phyloP scores from a whole-genome alignment of 306 rosid species.

The Oemleria cerasiformis region DNA sequence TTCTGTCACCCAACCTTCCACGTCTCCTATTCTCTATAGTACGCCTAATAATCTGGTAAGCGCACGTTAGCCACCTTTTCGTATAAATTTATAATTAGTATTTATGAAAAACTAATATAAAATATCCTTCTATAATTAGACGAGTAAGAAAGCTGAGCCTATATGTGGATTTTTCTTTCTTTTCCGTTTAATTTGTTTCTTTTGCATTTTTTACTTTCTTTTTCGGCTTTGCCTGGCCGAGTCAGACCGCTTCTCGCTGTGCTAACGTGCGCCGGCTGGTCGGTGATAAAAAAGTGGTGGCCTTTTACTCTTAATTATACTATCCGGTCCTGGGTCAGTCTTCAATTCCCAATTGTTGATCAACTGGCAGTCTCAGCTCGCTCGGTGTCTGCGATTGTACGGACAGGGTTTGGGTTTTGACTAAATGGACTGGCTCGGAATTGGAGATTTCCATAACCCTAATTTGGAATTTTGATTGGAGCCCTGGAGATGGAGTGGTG shows the following conservation, averaged over 20 bases:
- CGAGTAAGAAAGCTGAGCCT: neutral
- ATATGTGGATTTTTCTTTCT: neutral
- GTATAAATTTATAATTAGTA: neutral
- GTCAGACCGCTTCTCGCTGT: neutral
- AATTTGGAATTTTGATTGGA: neutral
- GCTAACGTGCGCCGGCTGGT: conserved; percentile 46
- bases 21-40: neutral
- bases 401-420: conserved; percentile 14
- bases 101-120: neutral
- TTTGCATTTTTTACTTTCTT: neutral
- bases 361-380: conserved; percentile 4
- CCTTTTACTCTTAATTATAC: neutral
- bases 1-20: neutral
- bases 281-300: conserved; percentile 13
- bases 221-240: neutral
- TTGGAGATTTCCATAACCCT: conserved; percentile 13
- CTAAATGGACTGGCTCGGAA: conserved; percentile 28
- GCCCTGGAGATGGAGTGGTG: conserved; percentile 7
- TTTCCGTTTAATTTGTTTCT: neutral
- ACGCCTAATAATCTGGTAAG: neutral
- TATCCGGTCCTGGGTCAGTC: neutral
- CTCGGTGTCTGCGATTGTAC: conserved; percentile 7
- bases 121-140: neutral
- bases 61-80: neutral
- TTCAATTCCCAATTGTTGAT: conserved; percentile 11